Percentiles rank a stretch among this genome's conserved stretches.
Evolutionary conservation across 2,329 filamentous ascomycete species (phyloP).

Genomic region (Hymenoscyphus occultus): DNA sequence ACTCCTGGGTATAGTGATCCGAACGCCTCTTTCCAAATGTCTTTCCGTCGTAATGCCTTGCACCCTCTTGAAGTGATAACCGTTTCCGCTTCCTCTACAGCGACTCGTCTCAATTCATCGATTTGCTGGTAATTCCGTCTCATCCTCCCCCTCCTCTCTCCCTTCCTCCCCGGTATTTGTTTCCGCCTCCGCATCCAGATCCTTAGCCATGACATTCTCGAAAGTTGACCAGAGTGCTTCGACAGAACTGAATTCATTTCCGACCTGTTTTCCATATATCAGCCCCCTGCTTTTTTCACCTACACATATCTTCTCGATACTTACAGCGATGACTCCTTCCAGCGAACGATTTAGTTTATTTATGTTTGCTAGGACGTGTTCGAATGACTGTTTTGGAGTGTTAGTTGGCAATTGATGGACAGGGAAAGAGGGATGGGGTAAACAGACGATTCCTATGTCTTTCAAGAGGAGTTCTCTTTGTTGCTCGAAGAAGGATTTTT

Average conservation of each 20-base stretch:
- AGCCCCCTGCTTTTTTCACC: not conserved
- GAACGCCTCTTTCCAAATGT: constrained; percentile 22
- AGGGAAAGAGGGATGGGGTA: not conserved
- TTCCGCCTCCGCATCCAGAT: constrained; percentile 42
- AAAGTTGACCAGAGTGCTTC: constrained; percentile 97
- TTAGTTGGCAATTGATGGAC: not conserved
- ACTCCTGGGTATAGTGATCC: constrained; percentile 30
- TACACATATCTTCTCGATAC: constrained; percentile 27
- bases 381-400: constrained; percentile 51
- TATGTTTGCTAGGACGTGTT: constrained; percentile 90
- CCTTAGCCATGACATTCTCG: constrained; percentile 88
- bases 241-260: constrained; percentile 95
- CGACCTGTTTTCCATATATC: constrained; percentile 55
- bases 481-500: constrained; percentile 70
- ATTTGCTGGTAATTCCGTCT: constrained; percentile 22
- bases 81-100: not conserved
- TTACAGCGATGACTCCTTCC: constrained; percentile 83
- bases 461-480: constrained; percentile 69
- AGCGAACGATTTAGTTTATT: constrained; percentile 92
- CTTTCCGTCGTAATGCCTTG: not conserved
- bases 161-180: constrained; percentile 33
- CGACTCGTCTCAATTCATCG: constrained; percentile 5
- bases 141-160: constrained; percentile 19
- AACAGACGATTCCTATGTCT: constrained; percentile 67
- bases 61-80: not conserved